A percentile compares a stretch with the other conserved stretches of the same genome.
Conservation (phyloP, 2,329 filamentous ascomycete species). For the Neofusicoccum cordaticola region DNA sequence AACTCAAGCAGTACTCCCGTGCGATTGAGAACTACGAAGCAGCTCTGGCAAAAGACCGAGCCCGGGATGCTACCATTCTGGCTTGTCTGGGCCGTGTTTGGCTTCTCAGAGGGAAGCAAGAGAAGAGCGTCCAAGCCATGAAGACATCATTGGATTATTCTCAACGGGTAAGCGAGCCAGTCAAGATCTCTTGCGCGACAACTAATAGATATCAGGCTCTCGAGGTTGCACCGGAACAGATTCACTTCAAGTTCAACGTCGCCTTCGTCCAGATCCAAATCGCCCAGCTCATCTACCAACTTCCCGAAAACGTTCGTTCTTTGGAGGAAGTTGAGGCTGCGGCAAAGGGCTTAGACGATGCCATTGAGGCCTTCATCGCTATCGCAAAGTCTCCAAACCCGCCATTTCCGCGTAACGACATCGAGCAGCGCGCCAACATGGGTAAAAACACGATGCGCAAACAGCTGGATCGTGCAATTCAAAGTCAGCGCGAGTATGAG, state of each 20-base stretch:
- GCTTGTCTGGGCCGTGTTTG: slow-evolving; percentile 86
- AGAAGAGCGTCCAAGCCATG: slow-evolving; percentile 60
- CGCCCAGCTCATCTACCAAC: slow-evolving; percentile 71
- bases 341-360: slow-evolving; percentile 75
- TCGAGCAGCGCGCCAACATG: slow-evolving; percentile 97
- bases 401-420: slow-evolving; percentile 84
- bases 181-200: slow-evolving; percentile 16
- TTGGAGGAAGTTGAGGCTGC: slow-evolving; percentile 79
- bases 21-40: slow-evolving; percentile 94
- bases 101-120: slow-evolving; percentile 73
- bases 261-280: slow-evolving; percentile 97
- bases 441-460: slow-evolving; percentile 90
- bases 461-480: slow-evolving; percentile 81
- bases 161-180: slow-evolving; percentile 51
- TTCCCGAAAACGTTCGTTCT: slow-evolving; percentile 74
- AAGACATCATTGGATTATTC: slow-evolving; percentile 64
- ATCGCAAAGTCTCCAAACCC: slow-evolving; percentile 63
- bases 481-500: slow-evolving; percentile 86
- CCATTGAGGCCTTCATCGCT: slow-evolving; percentile 67
- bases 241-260: slow-evolving; percentile 95
- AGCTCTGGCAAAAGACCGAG: slow-evolving; percentile 74
- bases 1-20: slow-evolving; percentile 84
- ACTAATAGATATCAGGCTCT: slow-evolving; percentile 57
- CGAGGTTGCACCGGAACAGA: slow-evolving; percentile 73
- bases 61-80: slow-evolving; percentile 74